Percentiles rank a stretch among this genome's conserved stretches.
Conservation (phyloP, 345 rosid genomes). For the Conringia planisiliqua region DNA sequence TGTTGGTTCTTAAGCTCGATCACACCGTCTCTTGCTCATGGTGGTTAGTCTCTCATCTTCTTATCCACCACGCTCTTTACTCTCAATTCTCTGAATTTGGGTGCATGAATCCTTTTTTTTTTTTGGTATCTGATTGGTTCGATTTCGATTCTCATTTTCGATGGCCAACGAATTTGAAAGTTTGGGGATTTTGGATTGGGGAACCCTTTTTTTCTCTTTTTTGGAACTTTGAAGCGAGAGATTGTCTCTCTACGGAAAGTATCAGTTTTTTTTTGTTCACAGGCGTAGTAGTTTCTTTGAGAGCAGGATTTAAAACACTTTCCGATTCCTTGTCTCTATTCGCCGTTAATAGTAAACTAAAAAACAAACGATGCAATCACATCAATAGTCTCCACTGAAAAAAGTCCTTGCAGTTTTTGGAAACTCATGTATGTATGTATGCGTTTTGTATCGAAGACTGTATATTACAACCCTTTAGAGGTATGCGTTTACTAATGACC, state of each 20-base stretch:
- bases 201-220: neutral
- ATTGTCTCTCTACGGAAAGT: neutral
- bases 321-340: slow-evolving; percentile 11
- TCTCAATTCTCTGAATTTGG: neutral
- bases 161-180: neutral
- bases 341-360: neutral
- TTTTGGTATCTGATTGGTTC: neutral
- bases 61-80: neutral
- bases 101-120: neutral
- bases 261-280: neutral
- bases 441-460: neutral
- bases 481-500: neutral
- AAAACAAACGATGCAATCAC: neutral
- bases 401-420: neutral
- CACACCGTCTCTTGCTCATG: slow-evolving; percentile 62
- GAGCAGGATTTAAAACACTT: neutral
- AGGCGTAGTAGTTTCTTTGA: neutral
- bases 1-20: slow-evolving; percentile 74
- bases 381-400: neutral
- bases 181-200: neutral
- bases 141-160: slow-evolving; percentile 2
- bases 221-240: slow-evolving; percentile 3
- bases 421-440: neutral
- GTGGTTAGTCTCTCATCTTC: slow-evolving; percentile 53
- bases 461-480: neutral